Evolutionary conservation across 306 rosid genomes (phyloP), one percentile per base, ranked within the genome.

Genomic region (Cucumis cinereus): DNA sequence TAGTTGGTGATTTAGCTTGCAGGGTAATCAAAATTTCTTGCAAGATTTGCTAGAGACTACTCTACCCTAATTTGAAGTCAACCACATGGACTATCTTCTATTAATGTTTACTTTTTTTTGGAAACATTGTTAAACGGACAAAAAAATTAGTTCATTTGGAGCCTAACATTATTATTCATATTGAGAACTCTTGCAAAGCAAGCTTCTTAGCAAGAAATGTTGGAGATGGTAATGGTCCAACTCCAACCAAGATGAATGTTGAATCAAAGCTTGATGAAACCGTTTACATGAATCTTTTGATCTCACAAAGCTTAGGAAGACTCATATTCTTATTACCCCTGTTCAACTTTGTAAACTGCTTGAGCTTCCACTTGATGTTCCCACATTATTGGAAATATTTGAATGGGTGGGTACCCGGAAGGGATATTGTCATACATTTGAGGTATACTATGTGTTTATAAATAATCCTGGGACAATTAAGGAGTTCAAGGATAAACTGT

Each of bases 1-100:
- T 91, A 77, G 79, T 91, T 50, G 95, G 95, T 81, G 97, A 91
- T 78, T 91, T 92, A 36, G 94, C 91, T 45, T 28, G 97, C 88
- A 55, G 97, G 92, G 75, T 88, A 91, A 80, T 89, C 92, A 76
- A 86, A 88, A 78, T 85, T 89, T 82, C 91, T 91, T 60, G 92
- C 97, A 73, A 88, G 93, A 81, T 89, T 87, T 79, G 95, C 91
- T 70, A 85, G 95, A 80, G 92, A 89, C 79, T 85, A 79, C 89
- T 91, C 88, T 89, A 88, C 82, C 90, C 86, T 57, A 91, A 85
- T 86, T 89, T 92, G 24, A 91, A 91, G 83, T 91, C 92, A 78
- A 87, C 97, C 59, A 49, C 58, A 15, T 8, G 40, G 43, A 47
- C n/a, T 15, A 70, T 47, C 75, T 70, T 24, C 13, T 70, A 70